Conservation (phyloP, 108 stramenopile genomes). For the Pseudonitzschia multistriata region DNA sequence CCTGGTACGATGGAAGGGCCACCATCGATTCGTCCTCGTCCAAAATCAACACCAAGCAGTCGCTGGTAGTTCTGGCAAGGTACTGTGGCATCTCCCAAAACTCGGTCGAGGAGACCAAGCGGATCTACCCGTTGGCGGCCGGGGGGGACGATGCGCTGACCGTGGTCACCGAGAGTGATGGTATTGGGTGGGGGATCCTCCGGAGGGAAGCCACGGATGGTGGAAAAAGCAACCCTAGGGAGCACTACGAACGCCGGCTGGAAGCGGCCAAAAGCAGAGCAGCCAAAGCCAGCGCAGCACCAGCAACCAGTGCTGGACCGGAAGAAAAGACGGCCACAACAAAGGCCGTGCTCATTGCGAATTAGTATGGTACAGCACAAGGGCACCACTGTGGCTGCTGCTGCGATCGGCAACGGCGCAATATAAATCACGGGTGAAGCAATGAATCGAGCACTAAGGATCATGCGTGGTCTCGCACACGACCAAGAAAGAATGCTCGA, state of each 20-base stretch:
- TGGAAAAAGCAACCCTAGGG: not conserved
- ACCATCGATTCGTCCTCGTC: conserved; percentile 26
- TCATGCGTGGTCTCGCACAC: too few relatives aligned
- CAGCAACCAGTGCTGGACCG: not conserved
- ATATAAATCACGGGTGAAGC: too few relatives aligned
- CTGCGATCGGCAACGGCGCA: too few relatives aligned
- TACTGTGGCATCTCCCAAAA: conserved; percentile 58
- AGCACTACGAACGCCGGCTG: not conserved
- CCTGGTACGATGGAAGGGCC: conserved; percentile 79
- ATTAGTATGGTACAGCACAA: too few relatives aligned
- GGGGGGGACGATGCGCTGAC: conserved; percentile 23
- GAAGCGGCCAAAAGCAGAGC: not conserved
- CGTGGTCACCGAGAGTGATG: conserved; percentile 60
- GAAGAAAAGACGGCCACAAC: not conserved
- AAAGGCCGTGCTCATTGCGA: too few relatives aligned
- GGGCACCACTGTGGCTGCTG: too few relatives aligned
- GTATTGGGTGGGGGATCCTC: conserved; percentile 65
- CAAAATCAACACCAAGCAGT: conserved; percentile 13
- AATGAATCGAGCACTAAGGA: too few relatives aligned
- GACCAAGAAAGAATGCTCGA: too few relatives aligned
- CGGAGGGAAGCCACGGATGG: conserved; percentile 8
- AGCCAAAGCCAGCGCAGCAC: not conserved
- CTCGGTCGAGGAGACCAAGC: conserved; percentile 68
- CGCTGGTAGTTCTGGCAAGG: conserved; percentile 71
- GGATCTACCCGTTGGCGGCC: conserved; percentile 52